Evolutionary conservation across 108 stramenopile species (phyloP), one percentile per base, ranked within the genome.

Genomic region (Fistulifera pelliculosa): DNA sequence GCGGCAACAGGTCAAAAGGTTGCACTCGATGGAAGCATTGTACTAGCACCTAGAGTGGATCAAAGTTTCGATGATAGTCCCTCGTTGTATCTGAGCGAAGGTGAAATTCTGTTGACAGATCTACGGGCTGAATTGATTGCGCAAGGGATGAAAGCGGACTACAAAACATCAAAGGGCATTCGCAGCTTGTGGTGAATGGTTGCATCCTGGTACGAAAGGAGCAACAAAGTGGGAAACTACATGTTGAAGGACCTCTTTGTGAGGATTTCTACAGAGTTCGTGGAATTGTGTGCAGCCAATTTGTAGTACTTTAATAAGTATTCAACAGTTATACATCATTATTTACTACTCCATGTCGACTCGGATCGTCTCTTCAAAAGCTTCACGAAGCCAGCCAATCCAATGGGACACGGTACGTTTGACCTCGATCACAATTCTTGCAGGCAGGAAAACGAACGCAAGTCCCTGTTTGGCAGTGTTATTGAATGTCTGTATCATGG

Each of bases 51-150:
- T 16, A 47, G 67, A 21, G 66, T 59, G 48, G 10, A 18, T 41
- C 44, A 2, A 38, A 39, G 24, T 25, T 15, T 5, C 19, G 26
- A 25, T 26, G 52, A 44, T 14, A 23, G 19, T 10, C 35, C 35
- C 60, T 62, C 67, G 5, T 54, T 90, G 24, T 81, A 90, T 75
- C 54, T 90, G 0, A 85, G 83, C 42, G 77, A 83, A 31, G 88
- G 88, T 17, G 92, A 94, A 44, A 82, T 94, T 3, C 64, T 94
- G 25, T 71, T 94, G 27, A 94, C 92, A 8, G 92, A 94, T 63
- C 68, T 94, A 40, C 79, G 86, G 27, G 68, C 86, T 1, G 85
- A 94, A 60, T 51, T 94, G 10, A 87, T 83, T 53, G 84, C 83
- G 13, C 66, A 75, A 54, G 80, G 87, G 17, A 87, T 90, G 87